Conservation (phyloP, 192 early-diverging fungal species). For the Pilobolus umbonatus region DNA sequence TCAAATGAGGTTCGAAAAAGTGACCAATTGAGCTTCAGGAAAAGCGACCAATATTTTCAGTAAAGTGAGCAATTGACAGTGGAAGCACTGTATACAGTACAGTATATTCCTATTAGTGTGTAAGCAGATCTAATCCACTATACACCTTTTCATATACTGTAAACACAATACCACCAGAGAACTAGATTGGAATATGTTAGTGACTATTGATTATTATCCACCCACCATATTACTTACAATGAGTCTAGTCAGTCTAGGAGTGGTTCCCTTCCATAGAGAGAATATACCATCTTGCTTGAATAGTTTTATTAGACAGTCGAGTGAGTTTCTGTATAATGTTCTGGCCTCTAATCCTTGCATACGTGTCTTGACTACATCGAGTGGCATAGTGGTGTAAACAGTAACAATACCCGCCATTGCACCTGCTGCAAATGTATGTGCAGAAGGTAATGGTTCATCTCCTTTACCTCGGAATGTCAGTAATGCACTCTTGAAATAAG, state of each 20-base stretch:
- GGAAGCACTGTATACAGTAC: no score
- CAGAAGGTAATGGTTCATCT: constrained; percentile 43
- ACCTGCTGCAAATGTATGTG: constrained; percentile 68
- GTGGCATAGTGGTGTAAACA: constrained; percentile 93
- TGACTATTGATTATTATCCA: neutral
- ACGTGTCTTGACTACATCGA: constrained; percentile 96
- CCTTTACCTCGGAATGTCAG: constrained; percentile 33
- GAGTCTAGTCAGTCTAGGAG: constrained; percentile 81
- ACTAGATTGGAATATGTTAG: constrained; percentile 35
- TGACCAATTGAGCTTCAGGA: no score
- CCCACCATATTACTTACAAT: constrained; percentile 50
- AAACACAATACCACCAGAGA: constrained; percentile 85
- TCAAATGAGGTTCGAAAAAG: no score
- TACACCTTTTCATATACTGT: constrained; percentile 73
- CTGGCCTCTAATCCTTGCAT: constrained; percentile 84
- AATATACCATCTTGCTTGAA: constrained; percentile 70
- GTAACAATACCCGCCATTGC: constrained; percentile 87
- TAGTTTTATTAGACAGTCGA: constrained; percentile 70
- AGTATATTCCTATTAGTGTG: neutral
- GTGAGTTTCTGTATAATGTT: constrained; percentile 59
- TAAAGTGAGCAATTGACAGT: no score
- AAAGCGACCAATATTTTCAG: no score
- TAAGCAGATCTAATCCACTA: constrained; percentile 12
- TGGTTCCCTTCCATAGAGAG: constrained; percentile 95
- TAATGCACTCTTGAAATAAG: constrained; percentile 54